phyloP scores from a whole-genome alignment of 2,329 filamentous ascomycete species.

The Lizonia empirigonia region DNA sequence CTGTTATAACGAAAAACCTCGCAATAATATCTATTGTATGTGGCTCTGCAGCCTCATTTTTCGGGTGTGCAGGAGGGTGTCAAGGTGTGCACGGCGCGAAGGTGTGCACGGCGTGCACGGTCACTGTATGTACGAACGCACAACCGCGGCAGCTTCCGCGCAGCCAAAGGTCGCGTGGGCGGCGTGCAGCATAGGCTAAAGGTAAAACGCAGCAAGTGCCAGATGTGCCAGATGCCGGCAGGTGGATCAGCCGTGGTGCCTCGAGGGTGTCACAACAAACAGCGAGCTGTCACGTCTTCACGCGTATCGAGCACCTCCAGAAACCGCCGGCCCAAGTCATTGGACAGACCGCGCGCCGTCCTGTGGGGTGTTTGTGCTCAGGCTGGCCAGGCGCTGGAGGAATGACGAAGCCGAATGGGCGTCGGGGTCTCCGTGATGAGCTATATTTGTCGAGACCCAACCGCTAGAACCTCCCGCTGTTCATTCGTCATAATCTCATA shows the following conservation, averaged over 20 bases:
- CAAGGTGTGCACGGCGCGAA: no score
- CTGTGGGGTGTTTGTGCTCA: slow-evolving; percentile 8
- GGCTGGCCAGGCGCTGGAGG: neutral
- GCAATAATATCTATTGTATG: no score
- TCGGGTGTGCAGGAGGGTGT: no score
- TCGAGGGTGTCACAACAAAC: slow-evolving; percentile 2
- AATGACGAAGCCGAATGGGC: slow-evolving; percentile 3
- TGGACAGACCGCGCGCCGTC: slow-evolving; percentile 7
- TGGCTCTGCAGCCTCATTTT: no score
- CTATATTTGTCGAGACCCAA: slow-evolving; percentile 14
- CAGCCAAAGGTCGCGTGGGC: slow-evolving; percentile 16
- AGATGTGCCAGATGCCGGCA: slow-evolving; percentile 35
- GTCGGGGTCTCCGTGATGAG: slow-evolving; percentile 11
- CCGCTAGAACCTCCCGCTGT: slow-evolving; percentile 1
- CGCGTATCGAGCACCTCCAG: neutral
- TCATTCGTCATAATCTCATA: slow-evolving; percentile 15
- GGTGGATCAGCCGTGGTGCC: slow-evolving; percentile 30
- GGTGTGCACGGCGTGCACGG: no score
- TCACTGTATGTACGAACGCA: slow-evolving; percentile 1
- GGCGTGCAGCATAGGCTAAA: slow-evolving; percentile 21
- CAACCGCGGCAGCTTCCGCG: slow-evolving; percentile 12
- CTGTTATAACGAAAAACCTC: no score
- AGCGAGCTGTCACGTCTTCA: slow-evolving; percentile 3
- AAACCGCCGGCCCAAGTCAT: slow-evolving; percentile 2
- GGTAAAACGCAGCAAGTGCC: slow-evolving; percentile 27